Evolutionary conservation across 768 basidiomycete species (phyloP).

Genomic region (Tulasnella sp.): DNA sequence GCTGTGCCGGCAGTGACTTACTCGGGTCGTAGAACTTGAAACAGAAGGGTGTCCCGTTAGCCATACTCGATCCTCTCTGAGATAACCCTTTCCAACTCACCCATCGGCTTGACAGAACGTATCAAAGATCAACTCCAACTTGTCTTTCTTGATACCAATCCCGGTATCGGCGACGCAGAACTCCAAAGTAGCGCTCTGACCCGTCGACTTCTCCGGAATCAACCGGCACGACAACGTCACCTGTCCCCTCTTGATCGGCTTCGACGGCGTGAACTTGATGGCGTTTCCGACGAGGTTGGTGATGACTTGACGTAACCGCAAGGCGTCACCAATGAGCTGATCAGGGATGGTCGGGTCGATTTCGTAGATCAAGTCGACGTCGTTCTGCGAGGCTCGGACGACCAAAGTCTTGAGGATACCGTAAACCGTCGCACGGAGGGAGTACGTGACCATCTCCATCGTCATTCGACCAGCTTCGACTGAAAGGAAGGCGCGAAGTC

Average conservation of each 20-base stretch:
- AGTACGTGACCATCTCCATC: conserved; percentile 98
- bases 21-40: conserved; percentile 74
- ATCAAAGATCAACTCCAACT: conserved; percentile 95
- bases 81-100: not conserved
- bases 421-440: conserved; percentile 91
- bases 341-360: conserved; percentile 94
- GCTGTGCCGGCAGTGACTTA: conserved; percentile 29
- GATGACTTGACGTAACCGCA: conserved; percentile 89
- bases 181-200: conserved; percentile 78
- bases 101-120: conserved; percentile 99
- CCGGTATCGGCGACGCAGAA: conserved; percentile 98
- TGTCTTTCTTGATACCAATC: conserved; percentile 97
- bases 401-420: conserved; percentile 97
- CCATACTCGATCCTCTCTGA: not conserved
- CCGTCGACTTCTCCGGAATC: conserved; percentile 50
- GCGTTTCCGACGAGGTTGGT: conserved; percentile 93
- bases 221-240: conserved; percentile 82
- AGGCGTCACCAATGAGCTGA: conserved; percentile 91
- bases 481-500: conserved; percentile 26
- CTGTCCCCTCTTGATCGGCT: conserved; percentile 67
- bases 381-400: conserved; percentile 93
- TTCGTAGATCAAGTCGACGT: conserved; percentile 91
- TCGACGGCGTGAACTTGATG: conserved; percentile 90
- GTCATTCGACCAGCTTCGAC: conserved; percentile 99
- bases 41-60: not conserved